Base-by-base conservation (phyloP, 176 grass and related monocot species). In the Oryza nivara region DNA sequence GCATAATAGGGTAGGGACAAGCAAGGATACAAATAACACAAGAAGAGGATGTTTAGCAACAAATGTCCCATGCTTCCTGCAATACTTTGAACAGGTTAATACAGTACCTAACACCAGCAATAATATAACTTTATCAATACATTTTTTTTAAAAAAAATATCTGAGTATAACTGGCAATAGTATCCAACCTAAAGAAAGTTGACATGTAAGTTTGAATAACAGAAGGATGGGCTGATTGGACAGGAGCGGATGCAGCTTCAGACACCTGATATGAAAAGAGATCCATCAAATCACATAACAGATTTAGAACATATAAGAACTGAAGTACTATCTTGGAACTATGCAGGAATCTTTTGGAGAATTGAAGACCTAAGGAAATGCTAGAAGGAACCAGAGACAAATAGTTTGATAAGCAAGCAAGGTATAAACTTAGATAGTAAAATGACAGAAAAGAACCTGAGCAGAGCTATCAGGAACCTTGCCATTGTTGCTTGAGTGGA, bases 121-220 rank as follows among this genome's bases (percentile, higher is more conserved):
- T 71, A 19, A 83, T 51, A 82, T 44, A 76, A 80, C 70, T 41
- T 8, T 41, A 41, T 41, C 7, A 41, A 41, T 41, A 41, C 40
- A 8, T 41, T 38, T 38, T 32, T 32, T 32, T 32, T 2, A 32
- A 38, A 38, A 41, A 41, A 41, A 8, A 0, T 82, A 71, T 60
- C 38, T 51, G 43, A 78, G 78, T 81, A 69, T 40, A 81, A 56
- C 52, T 80, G 75, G 61, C 75, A 73, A 87, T 70, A 12, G 56
- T 65, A 81, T 67, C 76, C 58, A 47, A 95, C 96, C 96, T 94
- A 90, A 95, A 99, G 86, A 95, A 90, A 75, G 23, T 90, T 89
- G 89, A 88, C 87, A 99, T 95, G 77, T 92, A 95, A 70, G 74
- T 85, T 87, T 99, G 96, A 92, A 94, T 54, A 88, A 92, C 75